These are phyloP conservation scores for Diplodia seriata DNA, from an alignment of 2,329 filamentous ascomycete species.

Conservation along the genomic window DNA sequence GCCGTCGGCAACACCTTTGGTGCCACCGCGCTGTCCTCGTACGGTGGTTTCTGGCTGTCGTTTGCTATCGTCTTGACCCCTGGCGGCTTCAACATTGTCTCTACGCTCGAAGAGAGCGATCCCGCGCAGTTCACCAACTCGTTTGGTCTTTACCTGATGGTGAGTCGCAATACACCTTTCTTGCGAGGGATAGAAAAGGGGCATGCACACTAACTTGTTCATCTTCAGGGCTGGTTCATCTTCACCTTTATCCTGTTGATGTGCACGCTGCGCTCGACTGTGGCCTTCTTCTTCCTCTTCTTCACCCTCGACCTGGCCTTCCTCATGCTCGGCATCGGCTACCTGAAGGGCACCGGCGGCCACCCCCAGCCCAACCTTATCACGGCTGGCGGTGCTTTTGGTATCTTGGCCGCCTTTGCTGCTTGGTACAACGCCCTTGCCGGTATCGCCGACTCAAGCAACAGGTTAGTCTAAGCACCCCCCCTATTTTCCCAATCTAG, in stretches of 20 bases:
- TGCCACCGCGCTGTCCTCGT: conserved; percentile 62
- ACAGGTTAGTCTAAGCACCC: conserved; percentile 48
- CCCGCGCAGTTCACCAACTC: conserved; percentile 59
- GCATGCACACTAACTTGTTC: conserved; percentile 39
- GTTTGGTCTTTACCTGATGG: conserved; percentile 64
- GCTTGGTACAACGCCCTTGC: conserved; percentile 64
- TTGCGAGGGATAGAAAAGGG: too few relatives aligned
- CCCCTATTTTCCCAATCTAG: not conserved
- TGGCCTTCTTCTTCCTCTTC: conserved; percentile 65
- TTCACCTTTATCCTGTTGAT: conserved; percentile 64
- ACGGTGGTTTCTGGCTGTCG: conserved; percentile 64
- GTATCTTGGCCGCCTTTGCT: conserved; percentile 59
- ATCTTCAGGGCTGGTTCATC: conserved; percentile 63
- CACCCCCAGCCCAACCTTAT: conserved; percentile 55
- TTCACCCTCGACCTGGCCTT: conserved; percentile 66
- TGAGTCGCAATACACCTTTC: conserved; percentile 35
- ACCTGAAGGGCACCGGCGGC: conserved; percentile 54
- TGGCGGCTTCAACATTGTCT: conserved; percentile 54
- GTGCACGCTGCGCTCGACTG: conserved; percentile 64
- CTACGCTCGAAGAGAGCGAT: conserved; percentile 53
- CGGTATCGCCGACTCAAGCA: conserved; percentile 62
- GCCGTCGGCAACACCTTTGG: conserved; percentile 63
- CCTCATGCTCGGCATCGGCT: conserved; percentile 62
- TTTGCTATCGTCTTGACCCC: conserved; percentile 61
- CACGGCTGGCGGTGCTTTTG: conserved; percentile 60